Evolutionary conservation across 129 eudicot genomes (phyloP), one percentile per base, ranked within the genome.

Genomic region (Escallonia rubra): DNA sequence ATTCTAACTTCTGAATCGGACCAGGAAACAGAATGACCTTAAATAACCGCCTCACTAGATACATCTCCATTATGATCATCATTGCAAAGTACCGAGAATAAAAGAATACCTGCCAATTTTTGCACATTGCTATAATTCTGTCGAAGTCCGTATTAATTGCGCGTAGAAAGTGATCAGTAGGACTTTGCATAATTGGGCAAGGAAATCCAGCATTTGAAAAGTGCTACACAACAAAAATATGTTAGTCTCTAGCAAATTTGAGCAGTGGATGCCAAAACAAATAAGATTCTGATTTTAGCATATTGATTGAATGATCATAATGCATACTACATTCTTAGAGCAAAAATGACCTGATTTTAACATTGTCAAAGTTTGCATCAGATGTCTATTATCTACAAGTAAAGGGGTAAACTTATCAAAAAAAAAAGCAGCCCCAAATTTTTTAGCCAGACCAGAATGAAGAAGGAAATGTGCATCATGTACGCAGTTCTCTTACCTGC

Each of bases 131-230:
- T 62, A 91, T 91, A 13, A 91, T 91, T 68, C 94, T 79, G 72
- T 91, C 97, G 58, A 91, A 91, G 67, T 91, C 97, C 3, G 96
- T 85, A 72, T 88, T 91, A 72, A 88, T 91, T 23, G 97, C 97
- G 48, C 97, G 95, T 61, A 91, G 82, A 72, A 91, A 91, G 80
- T 91, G 96, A 78, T 91, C 97, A 4, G 96, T 85, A 39, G 97
- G 97, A 77, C 97, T 88, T 86, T 91, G 97, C 97, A 91, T 91
- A 15, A 91, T 88, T n/a, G 97, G 97, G 79, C 96, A 88, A 67
- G 97, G 97, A 76, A 91, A 91, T 79, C 97, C 96, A 49, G 97
- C 97, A 83, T 91, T 91, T 40, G 97, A 88, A 71, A 91, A 91
- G 78, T 91, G 97, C 96, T 88, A 55, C 89, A 81, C 42, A 61